Evolutionary conservation across 345 rosid genomes (phyloP).

Genomic region (Hevea brasiliensis): DNA sequence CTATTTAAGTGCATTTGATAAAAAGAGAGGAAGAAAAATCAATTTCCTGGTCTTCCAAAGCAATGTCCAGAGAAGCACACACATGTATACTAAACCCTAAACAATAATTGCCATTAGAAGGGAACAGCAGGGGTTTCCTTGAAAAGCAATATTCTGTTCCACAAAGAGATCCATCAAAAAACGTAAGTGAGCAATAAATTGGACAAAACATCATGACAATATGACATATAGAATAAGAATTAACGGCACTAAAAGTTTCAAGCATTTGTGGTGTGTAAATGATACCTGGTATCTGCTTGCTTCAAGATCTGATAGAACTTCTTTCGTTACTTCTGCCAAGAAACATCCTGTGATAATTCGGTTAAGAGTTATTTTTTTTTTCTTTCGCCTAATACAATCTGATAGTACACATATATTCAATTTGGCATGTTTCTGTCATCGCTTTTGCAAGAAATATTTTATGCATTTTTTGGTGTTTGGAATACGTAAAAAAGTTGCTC

Average conservation of each 20-base stretch:
- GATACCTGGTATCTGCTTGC: slow-evolving; percentile 58
- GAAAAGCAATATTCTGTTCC: neutral
- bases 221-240: neutral
- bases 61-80: neutral
- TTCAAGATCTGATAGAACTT: slow-evolving; percentile 54
- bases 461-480: too few relatives aligned
- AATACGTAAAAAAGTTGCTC: neutral
- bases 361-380: slow-evolving; percentile 12
- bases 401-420: neutral
- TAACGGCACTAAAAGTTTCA: neutral
- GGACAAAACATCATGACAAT: neutral
- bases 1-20: neutral
- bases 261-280: neutral
- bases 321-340: slow-evolving; percentile 52
- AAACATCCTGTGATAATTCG: slow-evolving; percentile 44
- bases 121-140: neutral
- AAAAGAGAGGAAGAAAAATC: neutral
- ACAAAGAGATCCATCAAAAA: too few relatives aligned
- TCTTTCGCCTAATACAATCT: neutral
- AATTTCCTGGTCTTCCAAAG: neutral
- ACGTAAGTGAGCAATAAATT: neutral
- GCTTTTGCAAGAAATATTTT: too few relatives aligned
- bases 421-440: too few relatives aligned
- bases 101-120: neutral
- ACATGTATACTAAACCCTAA: neutral